Evolutionary conservation across 768 basidiomycete genomes (phyloP).

Genomic region (Termitomyces sp.): DNA sequence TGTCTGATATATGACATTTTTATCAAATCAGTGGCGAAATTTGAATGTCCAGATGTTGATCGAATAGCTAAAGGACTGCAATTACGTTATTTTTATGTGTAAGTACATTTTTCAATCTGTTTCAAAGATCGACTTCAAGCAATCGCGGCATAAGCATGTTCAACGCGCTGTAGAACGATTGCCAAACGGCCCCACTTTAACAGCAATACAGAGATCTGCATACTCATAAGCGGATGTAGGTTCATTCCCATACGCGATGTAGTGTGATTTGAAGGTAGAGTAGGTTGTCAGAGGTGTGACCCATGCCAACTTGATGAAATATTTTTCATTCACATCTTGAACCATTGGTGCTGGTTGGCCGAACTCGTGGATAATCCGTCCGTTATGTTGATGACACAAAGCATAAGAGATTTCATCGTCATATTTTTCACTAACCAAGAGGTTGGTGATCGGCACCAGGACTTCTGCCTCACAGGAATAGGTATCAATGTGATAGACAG

Average conservation of each 20-base stretch:
- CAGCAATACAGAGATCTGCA: slow-evolving; percentile 7
- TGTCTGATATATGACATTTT: too few relatives aligned
- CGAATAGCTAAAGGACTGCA: too few relatives aligned
- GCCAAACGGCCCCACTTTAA: neutral
- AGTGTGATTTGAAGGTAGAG: neutral
- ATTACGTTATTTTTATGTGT: too few relatives aligned
- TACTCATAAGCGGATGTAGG: neutral
- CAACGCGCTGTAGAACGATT: neutral
- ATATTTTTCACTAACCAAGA: neutral
- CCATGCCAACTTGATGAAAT: neutral
- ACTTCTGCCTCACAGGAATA: neutral
- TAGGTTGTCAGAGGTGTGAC: slow-evolving; percentile 4
- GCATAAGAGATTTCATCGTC: neutral
- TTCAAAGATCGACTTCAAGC: too few relatives aligned
- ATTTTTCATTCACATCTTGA: too few relatives aligned
- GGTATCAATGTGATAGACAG: neutral
- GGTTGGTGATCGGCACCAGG: neutral
- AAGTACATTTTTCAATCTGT: too few relatives aligned
- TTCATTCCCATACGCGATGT: slow-evolving; percentile 10
- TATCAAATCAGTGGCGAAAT: too few relatives aligned
- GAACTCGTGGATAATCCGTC: slow-evolving; percentile 3
- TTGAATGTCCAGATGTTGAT: too few relatives aligned
- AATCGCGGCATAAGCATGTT: too few relatives aligned
- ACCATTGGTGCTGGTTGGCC: neutral
- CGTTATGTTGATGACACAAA: neutral